A percentile compares a stretch with the other conserved stretches of the same genome.
phyloP scores from a whole-genome alignment of 2,329 filamentous ascomycete genomes.

The Phaeosphaeriaceae sp. region DNA sequence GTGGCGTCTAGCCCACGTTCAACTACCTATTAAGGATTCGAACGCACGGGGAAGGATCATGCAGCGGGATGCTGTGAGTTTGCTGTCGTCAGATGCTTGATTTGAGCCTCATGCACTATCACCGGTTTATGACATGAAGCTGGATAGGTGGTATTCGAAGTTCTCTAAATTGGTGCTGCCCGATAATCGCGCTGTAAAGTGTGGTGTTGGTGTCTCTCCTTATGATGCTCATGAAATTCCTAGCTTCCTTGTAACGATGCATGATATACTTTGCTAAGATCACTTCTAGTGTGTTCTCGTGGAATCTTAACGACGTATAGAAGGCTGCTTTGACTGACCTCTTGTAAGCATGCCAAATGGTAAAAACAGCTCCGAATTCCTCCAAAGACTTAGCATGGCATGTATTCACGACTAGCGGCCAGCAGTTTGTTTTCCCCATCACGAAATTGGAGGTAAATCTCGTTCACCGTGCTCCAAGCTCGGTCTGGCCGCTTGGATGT shows the following conservation, averaged over 20 bases:
- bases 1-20: conserved; percentile 31
- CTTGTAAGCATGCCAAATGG: conserved; percentile 41
- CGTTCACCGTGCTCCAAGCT: conserved; percentile 6
- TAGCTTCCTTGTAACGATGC: background rate
- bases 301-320: conserved; percentile 2
- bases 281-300: conserved; percentile 18
- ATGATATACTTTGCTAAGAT: conserved; percentile 16
- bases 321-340: conserved; percentile 24
- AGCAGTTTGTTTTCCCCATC: conserved; percentile 13
- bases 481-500: conserved; percentile 11
- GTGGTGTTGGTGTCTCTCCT: background rate
- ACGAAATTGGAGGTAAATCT: conserved; percentile 8
- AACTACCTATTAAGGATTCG: conserved; percentile 18
- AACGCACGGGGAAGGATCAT: conserved; percentile 19
- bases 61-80: conserved; percentile 29
- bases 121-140: conserved; percentile 14
- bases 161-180: background rate
- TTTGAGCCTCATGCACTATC: conserved; percentile 41
- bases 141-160: conserved; percentile 7
- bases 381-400: conserved; percentile 19
- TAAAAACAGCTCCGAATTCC: conserved; percentile 13
- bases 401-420: conserved; percentile 18
- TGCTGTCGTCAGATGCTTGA: conserved; percentile 49
- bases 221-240: background rate
- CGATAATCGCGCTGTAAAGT: background rate